Evolutionary conservation across 345 rosid genomes (phyloP).

Genomic region (Physaria fendleri): DNA sequence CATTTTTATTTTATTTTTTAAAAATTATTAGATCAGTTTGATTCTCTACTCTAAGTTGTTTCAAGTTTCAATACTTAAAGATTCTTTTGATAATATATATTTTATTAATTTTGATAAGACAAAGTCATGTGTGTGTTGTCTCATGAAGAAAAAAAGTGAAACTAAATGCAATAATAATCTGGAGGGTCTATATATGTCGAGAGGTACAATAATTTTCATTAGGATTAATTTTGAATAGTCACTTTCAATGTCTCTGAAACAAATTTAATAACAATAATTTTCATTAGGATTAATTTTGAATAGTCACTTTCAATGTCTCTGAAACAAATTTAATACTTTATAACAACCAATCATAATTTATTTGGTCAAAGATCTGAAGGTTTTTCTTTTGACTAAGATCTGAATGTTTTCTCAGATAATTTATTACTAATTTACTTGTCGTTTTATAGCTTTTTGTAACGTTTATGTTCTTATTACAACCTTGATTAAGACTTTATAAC

Average conservation of each 20-base stretch:
- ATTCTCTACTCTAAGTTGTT: conserved; percentile 33
- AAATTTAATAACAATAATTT: conserved; percentile 17
- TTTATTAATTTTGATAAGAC: conserved; percentile 22
- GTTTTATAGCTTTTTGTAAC: conserved; percentile 10
- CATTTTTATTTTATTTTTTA: not conserved
- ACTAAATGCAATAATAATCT: conserved; percentile 28
- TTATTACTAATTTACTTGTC: conserved; percentile 17
- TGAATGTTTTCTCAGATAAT: conserved; percentile 17
- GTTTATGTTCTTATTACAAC: conserved; percentile 17
- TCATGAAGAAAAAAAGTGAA: conserved; percentile 17
- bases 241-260: conserved; percentile 33
- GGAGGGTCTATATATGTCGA: conserved; percentile 34
- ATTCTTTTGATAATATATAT: conserved; percentile 29
- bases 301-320: conserved; percentile 36
- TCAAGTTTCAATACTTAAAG: conserved; percentile 35
- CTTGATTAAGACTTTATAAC: conserved; percentile 25
- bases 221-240: conserved; percentile 30
- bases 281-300: conserved; percentile 26
- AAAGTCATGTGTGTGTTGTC: conserved; percentile 9
- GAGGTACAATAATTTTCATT: conserved; percentile 34
- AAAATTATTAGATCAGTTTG: conserved; percentile 23
- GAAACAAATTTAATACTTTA: conserved; percentile 17
- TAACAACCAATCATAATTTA: conserved; percentile 18
- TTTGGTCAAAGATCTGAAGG: conserved; percentile 30
- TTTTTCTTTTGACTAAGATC: conserved; percentile 27